Base-by-base conservation (phyloP, 306 rosid species). In the Dryas octopetala region DNA sequence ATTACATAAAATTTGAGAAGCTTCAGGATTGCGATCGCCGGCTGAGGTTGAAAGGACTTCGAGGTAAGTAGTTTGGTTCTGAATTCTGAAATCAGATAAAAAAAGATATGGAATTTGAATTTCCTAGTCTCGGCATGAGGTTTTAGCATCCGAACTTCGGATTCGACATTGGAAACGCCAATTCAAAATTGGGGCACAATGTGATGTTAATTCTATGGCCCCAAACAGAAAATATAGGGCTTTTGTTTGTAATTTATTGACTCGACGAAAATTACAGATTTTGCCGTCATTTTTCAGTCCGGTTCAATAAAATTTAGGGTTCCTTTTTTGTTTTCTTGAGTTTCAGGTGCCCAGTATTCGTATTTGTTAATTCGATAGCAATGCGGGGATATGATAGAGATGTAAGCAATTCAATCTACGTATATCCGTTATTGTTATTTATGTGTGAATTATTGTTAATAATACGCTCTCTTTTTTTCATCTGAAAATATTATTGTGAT, bases 351-450 rank as follows among this genome's bases (percentile, higher is more conserved):
- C 70, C 32, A 38, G 32, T 7, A 57, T 59, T 58, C 38, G 48
- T 5, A 9, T 52, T 58, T 79, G 45, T 67, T 70, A 51, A 63
- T 43, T 65, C 6, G 53, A 48, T 48, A 9, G 75, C 88, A 73
- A 91, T 91, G 97, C 85, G 85, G 77, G 93, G 85, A 55, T 89
- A 85, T 64, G 91, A 82, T 65, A 79, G 81, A 78, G 83, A 88
- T 51, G 97, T 91, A 72, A 87, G 90, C 41, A 26, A 40, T 55
- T 63, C n/a, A 50, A 57, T 70, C 69, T 55, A 5, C 40, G 1
- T 12, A 14, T n/a, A 19, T 41, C 15, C 6, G 26, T 17, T 40
- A 9, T 47, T 17, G 10, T 58, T 77, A n/a, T 68, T 74, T 45
- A 4, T 45, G 9, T 7, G 14, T 3, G 1, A 38, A 51, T 71